phyloP scores from a whole-genome alignment of 176 grass and related monocot genomes.

The Raddia distichophylla region DNA sequence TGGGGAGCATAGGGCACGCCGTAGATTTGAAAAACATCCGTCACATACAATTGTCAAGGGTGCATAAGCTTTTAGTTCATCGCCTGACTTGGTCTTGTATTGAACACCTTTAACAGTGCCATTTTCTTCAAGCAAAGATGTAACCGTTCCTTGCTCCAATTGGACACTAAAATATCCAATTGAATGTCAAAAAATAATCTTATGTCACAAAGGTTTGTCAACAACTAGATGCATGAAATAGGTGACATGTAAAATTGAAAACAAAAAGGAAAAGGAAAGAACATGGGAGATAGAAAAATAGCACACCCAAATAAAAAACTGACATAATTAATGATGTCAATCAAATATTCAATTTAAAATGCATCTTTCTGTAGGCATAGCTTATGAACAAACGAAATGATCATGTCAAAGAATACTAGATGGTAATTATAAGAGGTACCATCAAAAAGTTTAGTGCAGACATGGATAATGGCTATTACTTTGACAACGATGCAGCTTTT shows the following conservation, averaged over 20 bases:
- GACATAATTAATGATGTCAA: not conserved
- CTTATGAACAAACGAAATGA: constrained; percentile 4
- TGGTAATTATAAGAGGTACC: not conserved
- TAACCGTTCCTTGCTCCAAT: constrained; percentile 95
- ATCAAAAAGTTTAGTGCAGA: not conserved
- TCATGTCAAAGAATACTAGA: not conserved
- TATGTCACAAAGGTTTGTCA: not conserved
- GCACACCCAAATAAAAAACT: not conserved
- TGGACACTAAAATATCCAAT: constrained; percentile 61
- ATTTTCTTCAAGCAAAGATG: constrained; percentile 88
- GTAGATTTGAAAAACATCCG: constrained; percentile 95
- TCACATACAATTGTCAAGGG: constrained; percentile 96
- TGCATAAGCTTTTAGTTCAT: constrained; percentile 77
- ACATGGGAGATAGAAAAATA: not conserved
- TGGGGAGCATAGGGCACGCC: constrained; percentile 80
- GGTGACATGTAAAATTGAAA: not conserved
- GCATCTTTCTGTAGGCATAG: not conserved
- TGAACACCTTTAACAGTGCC: constrained; percentile 82
- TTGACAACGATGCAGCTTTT: constrained; percentile 75
- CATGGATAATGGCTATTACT: constrained; percentile 50
- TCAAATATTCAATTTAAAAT: not conserved
- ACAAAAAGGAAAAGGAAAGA: not conserved
- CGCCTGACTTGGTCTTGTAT: constrained; percentile 87
- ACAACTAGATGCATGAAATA: constrained; percentile 1
- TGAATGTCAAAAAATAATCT: constrained; percentile 17